A percentile compares a stretch with the other conserved stretches of the same genome.
Conservation (phyloP, 495 filamentous ascomycete genomes). For the Glutinoglossum americanum region DNA sequence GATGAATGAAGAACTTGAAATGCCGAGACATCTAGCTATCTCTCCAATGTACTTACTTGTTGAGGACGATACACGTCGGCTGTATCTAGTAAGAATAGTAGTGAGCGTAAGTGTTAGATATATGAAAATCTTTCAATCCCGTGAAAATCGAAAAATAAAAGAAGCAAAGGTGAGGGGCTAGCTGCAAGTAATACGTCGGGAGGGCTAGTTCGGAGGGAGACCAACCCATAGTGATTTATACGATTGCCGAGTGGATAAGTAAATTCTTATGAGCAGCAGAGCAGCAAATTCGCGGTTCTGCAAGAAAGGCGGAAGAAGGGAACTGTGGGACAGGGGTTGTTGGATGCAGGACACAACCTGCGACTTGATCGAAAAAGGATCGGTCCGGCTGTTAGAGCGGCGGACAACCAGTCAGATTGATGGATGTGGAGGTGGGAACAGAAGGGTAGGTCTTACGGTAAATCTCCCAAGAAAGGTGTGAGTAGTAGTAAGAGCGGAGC, state of each 20-base stretch:
- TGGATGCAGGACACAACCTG: constrained; percentile 2
- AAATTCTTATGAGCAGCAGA: constrained; percentile 1
- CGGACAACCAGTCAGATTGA: constrained; percentile 1
- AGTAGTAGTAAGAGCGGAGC: background rate
- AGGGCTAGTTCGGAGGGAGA: constrained; percentile 2
- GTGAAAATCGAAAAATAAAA: background rate
- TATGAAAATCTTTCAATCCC: constrained; percentile 1
- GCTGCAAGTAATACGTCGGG: constrained; percentile 2
- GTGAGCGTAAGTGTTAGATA: constrained; percentile 1
- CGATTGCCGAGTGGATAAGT: constrained; percentile 2
- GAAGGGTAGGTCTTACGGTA: background rate
- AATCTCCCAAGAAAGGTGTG: background rate
- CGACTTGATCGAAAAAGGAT: constrained; percentile 3
- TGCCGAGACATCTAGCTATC: background rate
- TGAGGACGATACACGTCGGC: constrained; percentile 8
- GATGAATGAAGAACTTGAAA: background rate
- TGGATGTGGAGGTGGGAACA: background rate
- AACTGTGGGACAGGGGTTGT: constrained; percentile 1
- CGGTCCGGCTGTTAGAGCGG: background rate
- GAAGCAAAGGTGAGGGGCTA: constrained; percentile 1
- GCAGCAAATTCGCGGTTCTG: constrained; percentile 2
- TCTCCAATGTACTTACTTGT: constrained; percentile 5
- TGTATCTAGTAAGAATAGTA: constrained; percentile 6
- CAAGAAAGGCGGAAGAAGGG: constrained; percentile 2
- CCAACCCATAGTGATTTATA: constrained; percentile 3